Evolutionary conservation across 2,329 filamentous ascomycete species (phyloP).

Genomic region (Mariannaea sp.): DNA sequence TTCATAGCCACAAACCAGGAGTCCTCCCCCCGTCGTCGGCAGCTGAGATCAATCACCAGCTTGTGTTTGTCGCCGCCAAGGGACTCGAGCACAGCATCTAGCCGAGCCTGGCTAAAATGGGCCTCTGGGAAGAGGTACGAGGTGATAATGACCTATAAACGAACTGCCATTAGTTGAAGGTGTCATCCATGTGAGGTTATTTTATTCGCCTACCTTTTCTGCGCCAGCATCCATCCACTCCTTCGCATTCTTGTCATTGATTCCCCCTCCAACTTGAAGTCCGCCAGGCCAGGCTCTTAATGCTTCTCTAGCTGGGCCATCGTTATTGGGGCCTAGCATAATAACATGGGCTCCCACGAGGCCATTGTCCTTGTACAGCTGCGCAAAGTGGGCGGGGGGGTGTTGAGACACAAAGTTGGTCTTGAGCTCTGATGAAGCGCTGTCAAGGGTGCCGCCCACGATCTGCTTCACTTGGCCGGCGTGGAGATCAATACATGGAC

Average conservation of each 20-base stretch:
- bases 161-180: background rate
- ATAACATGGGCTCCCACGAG: conserved; percentile 90
- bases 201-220: conserved; percentile 68
- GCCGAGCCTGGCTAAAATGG: conserved; percentile 75
- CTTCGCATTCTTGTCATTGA: conserved; percentile 81
- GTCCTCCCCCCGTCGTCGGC: conserved; percentile 70
- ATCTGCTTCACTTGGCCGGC: conserved; percentile 99
- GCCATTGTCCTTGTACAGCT: conserved; percentile 75
- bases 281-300: conserved; percentile 77
- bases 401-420: conserved; percentile 92
- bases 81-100: conserved; percentile 73
- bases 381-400: conserved; percentile 79
- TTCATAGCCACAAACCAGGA: conserved; percentile 98
- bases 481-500: conserved; percentile 96
- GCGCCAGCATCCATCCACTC: conserved; percentile 89
- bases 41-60: conserved; percentile 94
- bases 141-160: conserved; percentile 87
- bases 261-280: conserved; percentile 92
- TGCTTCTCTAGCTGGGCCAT: conserved; percentile 77
- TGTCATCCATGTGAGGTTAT: conserved; percentile 10
- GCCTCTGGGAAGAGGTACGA: conserved; percentile 90
- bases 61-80: conserved; percentile 76
- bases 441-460: conserved; percentile 88
- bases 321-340: conserved; percentile 90
- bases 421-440: conserved; percentile 67